These are phyloP conservation scores for Metschnikowia gelsemii DNA, from an alignment of 805 yeast genomes.

Conservation along the genomic window DNA sequence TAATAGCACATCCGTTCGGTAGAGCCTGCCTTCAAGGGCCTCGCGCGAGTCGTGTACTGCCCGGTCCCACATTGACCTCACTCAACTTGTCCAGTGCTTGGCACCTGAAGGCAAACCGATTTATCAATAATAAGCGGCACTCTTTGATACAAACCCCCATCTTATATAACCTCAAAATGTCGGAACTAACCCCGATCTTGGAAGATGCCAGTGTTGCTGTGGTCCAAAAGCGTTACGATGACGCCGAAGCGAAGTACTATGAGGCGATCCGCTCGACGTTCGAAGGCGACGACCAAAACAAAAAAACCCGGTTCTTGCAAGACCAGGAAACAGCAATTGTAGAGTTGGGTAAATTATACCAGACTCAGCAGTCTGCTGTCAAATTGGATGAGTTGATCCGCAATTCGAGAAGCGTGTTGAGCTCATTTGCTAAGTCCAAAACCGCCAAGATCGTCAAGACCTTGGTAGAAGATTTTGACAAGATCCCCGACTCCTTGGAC, in stretches of 20 bases:
- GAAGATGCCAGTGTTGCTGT: conserved; percentile 63
- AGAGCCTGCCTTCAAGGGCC: too few relatives aligned
- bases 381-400: conserved; percentile 63
- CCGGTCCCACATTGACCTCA: conserved; percentile 3
- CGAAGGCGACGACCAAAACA: conserved; percentile 23
- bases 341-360: conserved; percentile 75
- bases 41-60: conserved; percentile 9
- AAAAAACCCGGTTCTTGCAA: conserved; percentile 29
- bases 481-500: conserved; percentile 59
- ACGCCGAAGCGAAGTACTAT: conserved; percentile 62
- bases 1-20: too few relatives aligned
- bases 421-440: conserved; percentile 85
- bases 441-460: conserved; percentile 86
- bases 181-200: conserved; percentile 24
- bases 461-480: conserved; percentile 75
- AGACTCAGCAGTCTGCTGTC: conserved; percentile 44
- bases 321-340: conserved; percentile 65
- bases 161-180: conserved; percentile 4
- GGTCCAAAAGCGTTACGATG: conserved; percentile 44
- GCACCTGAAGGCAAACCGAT: too few relatives aligned
- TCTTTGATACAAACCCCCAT: neutral
- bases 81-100: conserved; percentile 5
- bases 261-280: conserved; percentile 39
- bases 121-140: too few relatives aligned
- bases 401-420: conserved; percentile 67